Base-by-base conservation (phyloP, 2,329 filamentous ascomycete genomes). In the Penicillium sp. region DNA sequence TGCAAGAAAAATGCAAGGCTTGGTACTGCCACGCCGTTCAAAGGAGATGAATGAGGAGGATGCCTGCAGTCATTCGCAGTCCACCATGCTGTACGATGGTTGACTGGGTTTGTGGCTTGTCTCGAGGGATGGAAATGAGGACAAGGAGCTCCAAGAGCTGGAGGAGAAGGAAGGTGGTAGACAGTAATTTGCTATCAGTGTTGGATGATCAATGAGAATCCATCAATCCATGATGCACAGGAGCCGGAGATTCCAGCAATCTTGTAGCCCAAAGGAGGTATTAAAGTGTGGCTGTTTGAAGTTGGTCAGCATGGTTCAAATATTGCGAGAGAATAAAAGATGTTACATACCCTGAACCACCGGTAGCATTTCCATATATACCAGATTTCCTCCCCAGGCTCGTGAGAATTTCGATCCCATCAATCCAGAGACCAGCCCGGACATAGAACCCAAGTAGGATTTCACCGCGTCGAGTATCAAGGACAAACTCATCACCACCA, bases 221-320 rank as follows among this genome's bases (percentile, higher is more conserved):
- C 89, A 72, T 96, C 91, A 23, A 97, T 78, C 91, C 91, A 96
- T 49, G 83, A 73, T 38, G 83, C 91, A 69, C 87, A 90, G 51
- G 89, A 90, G 56, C 94, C 94, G 12, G 90, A 89, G 62, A 97
- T 83, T 58, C 94, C 94, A 60, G 90, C 93, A 70, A 97, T 88
- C 64, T 83, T 90, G 77, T 94, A 97, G 49, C 93, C 93, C 65
- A 89, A 83, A 12, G 94, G 94, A 51, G 93, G 91, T 66, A 97
- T 90, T 60, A 99, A 81, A 35, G 88, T 94, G 73, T 93, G 89
- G 62, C 93, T 97, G 66, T 25, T 47, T 10, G 8, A 55, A 19
- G 25, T 19, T 25, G 23, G 55, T 68, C 49, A 67, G 61, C 33
- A 51, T 42, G 9, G 15, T 29, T 36, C 27, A 9, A 15, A 41